Evolutionary conservation across 108 stramenopile species (phyloP).

Genomic region (Discostella stelligeroides): DNA sequence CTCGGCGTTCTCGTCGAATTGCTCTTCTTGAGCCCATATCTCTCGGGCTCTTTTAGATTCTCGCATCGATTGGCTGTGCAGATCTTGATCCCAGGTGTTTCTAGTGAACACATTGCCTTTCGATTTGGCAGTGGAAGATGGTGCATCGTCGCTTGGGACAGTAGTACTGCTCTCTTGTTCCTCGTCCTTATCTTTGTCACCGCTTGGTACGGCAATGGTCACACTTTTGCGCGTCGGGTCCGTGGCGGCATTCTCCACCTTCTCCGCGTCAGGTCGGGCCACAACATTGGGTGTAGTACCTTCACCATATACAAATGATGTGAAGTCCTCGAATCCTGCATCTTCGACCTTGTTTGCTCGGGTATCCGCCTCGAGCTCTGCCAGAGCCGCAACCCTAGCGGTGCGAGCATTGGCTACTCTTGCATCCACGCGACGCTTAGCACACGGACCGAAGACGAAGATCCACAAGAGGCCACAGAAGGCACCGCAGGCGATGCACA

Average conservation of each 20-base stretch:
- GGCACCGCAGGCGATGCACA: constrained; percentile 23
- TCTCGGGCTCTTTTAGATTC: constrained; percentile 29
- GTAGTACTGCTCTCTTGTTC: too few relatives aligned
- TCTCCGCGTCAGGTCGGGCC: background rate
- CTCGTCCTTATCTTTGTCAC: too few relatives aligned
- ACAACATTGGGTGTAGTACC: background rate
- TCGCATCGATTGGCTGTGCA: constrained; percentile 2
- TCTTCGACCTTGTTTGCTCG: background rate
- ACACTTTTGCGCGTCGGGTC: too few relatives aligned
- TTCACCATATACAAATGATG: background rate
- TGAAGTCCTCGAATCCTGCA: too few relatives aligned
- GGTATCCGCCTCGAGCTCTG: background rate
- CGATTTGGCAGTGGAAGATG: background rate
- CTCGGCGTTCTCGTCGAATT: constrained; percentile 58
- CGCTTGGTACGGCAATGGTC: too few relatives aligned
- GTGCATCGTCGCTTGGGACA: too few relatives aligned
- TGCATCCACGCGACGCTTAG: constrained; percentile 14
- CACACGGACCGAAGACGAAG: constrained; percentile 38
- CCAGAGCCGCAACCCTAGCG: too few relatives aligned
- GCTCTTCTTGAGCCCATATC: constrained; percentile 57
- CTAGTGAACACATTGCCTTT: background rate
- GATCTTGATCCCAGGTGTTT: constrained; percentile 20
- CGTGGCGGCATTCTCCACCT: background rate
- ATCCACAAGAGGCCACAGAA: constrained; percentile 33
- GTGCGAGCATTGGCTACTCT: background rate